Evolutionary conservation across 148 eudicot species (phyloP).

Genomic region (Fagopyrum tataricum): DNA sequence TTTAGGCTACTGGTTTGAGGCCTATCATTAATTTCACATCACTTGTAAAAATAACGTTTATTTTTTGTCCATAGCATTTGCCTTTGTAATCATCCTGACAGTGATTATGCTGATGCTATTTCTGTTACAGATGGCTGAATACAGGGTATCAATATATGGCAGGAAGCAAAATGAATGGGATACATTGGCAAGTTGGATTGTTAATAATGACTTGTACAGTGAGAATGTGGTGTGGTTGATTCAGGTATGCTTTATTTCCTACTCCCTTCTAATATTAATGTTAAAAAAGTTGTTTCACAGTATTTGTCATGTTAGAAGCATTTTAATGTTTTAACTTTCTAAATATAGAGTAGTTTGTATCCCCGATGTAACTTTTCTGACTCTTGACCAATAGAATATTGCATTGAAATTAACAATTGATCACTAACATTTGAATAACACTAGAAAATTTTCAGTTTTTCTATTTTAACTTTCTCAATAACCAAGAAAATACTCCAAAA

Average conservation of each 20-base stretch:
- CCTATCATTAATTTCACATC: neutral
- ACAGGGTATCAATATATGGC: slow-evolving; percentile 72
- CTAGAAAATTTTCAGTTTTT: no score
- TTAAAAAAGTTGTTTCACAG: no score
- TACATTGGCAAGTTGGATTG: slow-evolving; percentile 76
- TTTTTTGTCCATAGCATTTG: neutral
- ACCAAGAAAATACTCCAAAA: no score
- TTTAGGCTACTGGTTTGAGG: neutral
- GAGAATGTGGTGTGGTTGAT: slow-evolving; percentile 81
- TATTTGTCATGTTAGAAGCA: no score
- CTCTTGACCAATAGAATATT: no score
- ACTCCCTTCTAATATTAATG: no score
- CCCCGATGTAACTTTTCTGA: no score
- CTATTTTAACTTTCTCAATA: no score
- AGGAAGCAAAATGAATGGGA: slow-evolving; percentile 92
- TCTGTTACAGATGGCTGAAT: slow-evolving; percentile 69
- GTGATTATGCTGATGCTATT: neutral
- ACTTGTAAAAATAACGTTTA: neutral
- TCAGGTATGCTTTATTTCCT: slow-evolving; percentile 35
- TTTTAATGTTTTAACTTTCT: no score
- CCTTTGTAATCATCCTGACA: neutral
- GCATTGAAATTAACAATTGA: no score
- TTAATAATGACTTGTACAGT: slow-evolving; percentile 66
- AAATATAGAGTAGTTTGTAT: no score
- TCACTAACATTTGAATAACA: no score